Conservation (phyloP, 2,329 filamentous ascomycete species). For the Gyromitra esculenta region DNA sequence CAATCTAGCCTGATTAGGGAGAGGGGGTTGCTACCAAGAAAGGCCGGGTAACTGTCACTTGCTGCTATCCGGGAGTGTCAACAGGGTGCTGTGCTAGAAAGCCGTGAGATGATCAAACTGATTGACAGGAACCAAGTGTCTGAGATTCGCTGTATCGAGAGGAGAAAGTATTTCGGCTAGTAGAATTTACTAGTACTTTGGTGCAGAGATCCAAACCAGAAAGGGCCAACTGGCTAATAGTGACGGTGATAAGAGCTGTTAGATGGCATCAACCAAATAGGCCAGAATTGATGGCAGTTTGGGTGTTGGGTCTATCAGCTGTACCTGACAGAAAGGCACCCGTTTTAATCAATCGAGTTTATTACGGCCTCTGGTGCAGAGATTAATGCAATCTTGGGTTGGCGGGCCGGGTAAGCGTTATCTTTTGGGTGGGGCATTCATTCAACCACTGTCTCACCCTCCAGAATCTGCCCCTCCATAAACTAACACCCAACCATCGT, state of each 20-base stretch:
- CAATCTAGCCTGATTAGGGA: slow-evolving; percentile 9
- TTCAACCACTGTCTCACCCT: slow-evolving; percentile 2
- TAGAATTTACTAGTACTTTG: too few species aligned
- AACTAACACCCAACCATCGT: background rate
- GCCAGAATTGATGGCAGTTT: background rate
- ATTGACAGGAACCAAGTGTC: too few species aligned
- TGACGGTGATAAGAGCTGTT: too few species aligned
- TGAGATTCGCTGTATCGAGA: too few species aligned
- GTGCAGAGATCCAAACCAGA: too few species aligned
- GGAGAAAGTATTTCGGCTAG: too few species aligned
- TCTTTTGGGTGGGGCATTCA: slow-evolving; percentile 32
- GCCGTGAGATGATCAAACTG: too few species aligned
- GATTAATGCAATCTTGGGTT: background rate
- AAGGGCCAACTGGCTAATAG: too few species aligned
- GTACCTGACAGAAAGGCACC: background rate
- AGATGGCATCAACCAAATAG: background rate
- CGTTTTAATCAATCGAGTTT: background rate
- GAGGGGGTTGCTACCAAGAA: background rate
- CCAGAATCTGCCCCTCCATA: slow-evolving; percentile 24
- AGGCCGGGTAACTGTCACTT: slow-evolving; percentile 9
- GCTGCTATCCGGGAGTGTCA: background rate
- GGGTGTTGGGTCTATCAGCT: background rate
- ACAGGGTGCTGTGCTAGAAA: too few species aligned
- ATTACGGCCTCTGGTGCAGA: background rate
- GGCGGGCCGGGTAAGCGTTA: slow-evolving; percentile 45